Conservation (phyloP, 2,329 filamentous ascomycete species). For the Coccinonectria pachysandricola region DNA sequence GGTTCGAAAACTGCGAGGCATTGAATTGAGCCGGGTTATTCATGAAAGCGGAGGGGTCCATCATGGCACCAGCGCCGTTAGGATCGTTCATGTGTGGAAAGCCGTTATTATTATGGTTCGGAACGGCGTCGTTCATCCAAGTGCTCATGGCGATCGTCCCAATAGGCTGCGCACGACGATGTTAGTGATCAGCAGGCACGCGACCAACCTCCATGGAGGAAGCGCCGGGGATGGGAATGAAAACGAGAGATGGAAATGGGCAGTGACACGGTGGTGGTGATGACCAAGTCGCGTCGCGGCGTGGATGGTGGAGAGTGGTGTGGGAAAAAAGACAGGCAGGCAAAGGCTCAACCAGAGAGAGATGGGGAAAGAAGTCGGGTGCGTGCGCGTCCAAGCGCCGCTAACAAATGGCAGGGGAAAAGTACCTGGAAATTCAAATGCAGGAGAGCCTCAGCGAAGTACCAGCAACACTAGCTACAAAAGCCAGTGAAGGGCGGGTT, state of each 20-base stretch:
- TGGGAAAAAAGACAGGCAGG: constrained; percentile 19
- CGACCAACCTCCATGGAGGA: constrained; percentile 31
- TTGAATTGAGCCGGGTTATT: constrained; percentile 50
- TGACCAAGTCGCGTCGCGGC: constrained; percentile 34
- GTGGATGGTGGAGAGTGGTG: constrained; percentile 30
- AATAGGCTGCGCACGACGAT: constrained; percentile 32
- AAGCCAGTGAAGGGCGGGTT: constrained; percentile 4
- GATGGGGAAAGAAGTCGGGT: constrained; percentile 7
- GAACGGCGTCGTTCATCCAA: constrained; percentile 63
- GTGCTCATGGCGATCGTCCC: constrained; percentile 52
- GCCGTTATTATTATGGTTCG: constrained; percentile 61
- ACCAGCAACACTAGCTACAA: constrained; percentile 4
- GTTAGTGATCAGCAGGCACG: constrained; percentile 35
- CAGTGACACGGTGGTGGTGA: constrained; percentile 38
- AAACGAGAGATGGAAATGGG: constrained; percentile 32
- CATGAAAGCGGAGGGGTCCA: constrained; percentile 57
- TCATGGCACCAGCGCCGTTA: constrained; percentile 47
- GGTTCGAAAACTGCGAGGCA: constrained; percentile 46
- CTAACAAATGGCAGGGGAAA: constrained; percentile 8
- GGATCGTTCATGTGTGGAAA: constrained; percentile 56
- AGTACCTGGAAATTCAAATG: constrained; percentile 10
- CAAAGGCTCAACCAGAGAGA: constrained; percentile 15
- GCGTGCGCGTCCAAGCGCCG: constrained; percentile 1
- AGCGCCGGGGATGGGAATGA: constrained; percentile 19
- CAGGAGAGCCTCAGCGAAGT: constrained; percentile 12